Evolutionary conservation across 352 stramenopile genomes (phyloP), one percentile per base, ranked within the genome.

Genomic region (Thalassiosira mediterranea): DNA sequence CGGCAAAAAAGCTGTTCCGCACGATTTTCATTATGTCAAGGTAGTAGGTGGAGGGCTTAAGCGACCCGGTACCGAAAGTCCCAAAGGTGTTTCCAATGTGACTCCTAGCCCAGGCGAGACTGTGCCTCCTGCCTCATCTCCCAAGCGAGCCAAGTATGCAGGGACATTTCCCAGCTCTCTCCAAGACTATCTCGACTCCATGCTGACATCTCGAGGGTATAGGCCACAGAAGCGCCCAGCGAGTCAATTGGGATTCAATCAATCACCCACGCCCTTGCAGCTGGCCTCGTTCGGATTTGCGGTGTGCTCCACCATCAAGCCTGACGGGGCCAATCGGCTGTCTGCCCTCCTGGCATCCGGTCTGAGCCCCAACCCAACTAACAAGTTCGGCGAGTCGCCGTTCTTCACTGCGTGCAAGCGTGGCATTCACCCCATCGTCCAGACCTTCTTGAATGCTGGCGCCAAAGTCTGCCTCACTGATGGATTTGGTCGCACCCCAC

Each of bases 341-440:
- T 48, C 23, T 19, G 25, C 40, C 13, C 60, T 82, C 42, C 73
- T 82, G 11, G 26, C 44, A 29, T 28, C 66, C 8, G 73, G 73
- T 5, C 47, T 82, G 42, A 75, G 58, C 62, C 66, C 67, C 17
- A 78, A 78, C 40, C 73, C 73, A n/a, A 68, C 42, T 5, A 82
- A 82, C 38, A 77, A 76, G 37, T 77, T 77, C 62, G 66, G 73
- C 34, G 73, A 82, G 19, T 82, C 74, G 8, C 58, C 69, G 38
- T 73, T 82, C 40, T 68, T 73, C 40, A 51, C 66, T 10, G 67
- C 56, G 11, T 82, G 73, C 60, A 79, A 79, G 53, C 59, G 61
- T 34, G 57, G 65, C 5, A 13, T 65, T 15, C 28, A 48, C 15
- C 34, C 71, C 25, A 7, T 78, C 26, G 47, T 83, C 4, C 54